A percentile compares a stretch with the other conserved stretches of the same genome.
Conservation (phyloP, 2,329 filamentous ascomycete genomes). For the Fusarium chlamydosporum region DNA sequence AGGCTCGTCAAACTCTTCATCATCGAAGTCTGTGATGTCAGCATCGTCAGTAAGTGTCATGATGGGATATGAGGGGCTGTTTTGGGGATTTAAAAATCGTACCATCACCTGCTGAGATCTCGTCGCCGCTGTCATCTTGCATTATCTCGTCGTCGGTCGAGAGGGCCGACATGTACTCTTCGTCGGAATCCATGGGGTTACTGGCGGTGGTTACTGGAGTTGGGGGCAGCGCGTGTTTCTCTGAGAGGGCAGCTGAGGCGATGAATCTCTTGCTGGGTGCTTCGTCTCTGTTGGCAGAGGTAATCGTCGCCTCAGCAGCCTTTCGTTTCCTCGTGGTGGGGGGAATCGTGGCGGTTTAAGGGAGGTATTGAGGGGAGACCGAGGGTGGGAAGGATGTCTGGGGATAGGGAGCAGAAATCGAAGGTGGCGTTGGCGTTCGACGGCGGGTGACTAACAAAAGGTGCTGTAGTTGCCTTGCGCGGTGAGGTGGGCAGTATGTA, state of each 20-base stretch:
- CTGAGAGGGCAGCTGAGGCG: conserved; percentile 65
- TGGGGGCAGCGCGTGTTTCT: conserved; percentile 64
- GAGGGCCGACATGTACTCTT: conserved; percentile 89
- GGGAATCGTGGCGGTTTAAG: conserved; percentile 68
- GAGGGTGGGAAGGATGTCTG: conserved; percentile 30
- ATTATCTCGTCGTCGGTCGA: conserved; percentile 82
- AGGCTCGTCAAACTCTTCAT: conserved; percentile 70
- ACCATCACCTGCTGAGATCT: conserved; percentile 69
- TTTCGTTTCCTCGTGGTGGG: conserved; percentile 72
- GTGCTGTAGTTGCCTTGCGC: conserved; percentile 13
- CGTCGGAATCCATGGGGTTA: conserved; percentile 90
- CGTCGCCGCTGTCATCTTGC: conserved; percentile 84
- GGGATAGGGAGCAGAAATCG: conserved; percentile 35
- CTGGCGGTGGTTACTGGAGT: conserved; percentile 69
- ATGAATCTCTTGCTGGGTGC: conserved; percentile 68
- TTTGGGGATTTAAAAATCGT: conserved; percentile 34
- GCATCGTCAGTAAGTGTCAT: conserved; percentile 32
- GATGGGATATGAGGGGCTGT: conserved; percentile 18
- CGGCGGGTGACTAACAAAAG: conserved; percentile 42
- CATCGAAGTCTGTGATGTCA: conserved; percentile 65
- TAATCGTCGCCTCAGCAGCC: conserved; percentile 75
- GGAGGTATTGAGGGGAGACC: conserved; percentile 26
- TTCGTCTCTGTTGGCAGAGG: conserved; percentile 60
- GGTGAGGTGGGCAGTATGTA: conserved; percentile 11
- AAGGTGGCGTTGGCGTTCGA: conserved; percentile 44